Evolutionary conservation across 179 eudicot genomes (phyloP), one percentile per base, ranked within the genome.

Genomic region (Pouteria campechiana): DNA sequence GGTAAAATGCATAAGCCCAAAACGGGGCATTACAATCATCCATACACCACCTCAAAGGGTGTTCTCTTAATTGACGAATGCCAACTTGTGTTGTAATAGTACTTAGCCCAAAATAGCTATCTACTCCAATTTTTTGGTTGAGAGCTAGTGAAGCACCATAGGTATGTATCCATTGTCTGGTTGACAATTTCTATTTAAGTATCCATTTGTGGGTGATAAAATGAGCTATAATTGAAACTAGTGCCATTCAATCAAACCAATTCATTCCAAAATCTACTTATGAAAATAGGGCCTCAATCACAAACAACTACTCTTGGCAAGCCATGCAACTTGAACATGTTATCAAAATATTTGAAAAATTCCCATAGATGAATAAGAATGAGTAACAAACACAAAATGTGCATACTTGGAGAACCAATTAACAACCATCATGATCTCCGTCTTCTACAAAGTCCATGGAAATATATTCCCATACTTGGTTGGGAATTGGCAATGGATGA

Each of bases 11-110:
- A n/a, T n/a, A n/a, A n/a, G n/a, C n/a, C n/a, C n/a, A n/a, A n/a
- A n/a, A n/a, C n/a, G n/a, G n/a, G n/a, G n/a, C n/a, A n/a, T n/a
- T n/a, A n/a, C n/a, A n/a, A n/a, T n/a, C n/a, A n/a, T n/a, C 50
- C 50, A 44, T 54, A 54, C 3, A 54, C 42, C 0, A 17, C 36
- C 17, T 54, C 35, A 12, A 44, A 54, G 0, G 59, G 50, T 23
- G 41, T 37, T 5, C 3, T 37, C 20, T 17, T 17, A 7, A 15
- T 5, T 4, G 17, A 11, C 2, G 18, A 12, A 14, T 15, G 41
- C 7, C 18, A 17, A 11, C 41, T 37, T 2, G 41, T 37, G 19
- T 37, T 37, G 21, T 54, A 54, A 7, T 21, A 54, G 8, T 10
- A 44, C 10, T 54, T 43, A 0, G 50, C 59, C 50, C 50, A 44